These are phyloP conservation scores for Syzygium jambos DNA, from an alignment of 345 rosid genomes.

Conservation along the genomic window DNA sequence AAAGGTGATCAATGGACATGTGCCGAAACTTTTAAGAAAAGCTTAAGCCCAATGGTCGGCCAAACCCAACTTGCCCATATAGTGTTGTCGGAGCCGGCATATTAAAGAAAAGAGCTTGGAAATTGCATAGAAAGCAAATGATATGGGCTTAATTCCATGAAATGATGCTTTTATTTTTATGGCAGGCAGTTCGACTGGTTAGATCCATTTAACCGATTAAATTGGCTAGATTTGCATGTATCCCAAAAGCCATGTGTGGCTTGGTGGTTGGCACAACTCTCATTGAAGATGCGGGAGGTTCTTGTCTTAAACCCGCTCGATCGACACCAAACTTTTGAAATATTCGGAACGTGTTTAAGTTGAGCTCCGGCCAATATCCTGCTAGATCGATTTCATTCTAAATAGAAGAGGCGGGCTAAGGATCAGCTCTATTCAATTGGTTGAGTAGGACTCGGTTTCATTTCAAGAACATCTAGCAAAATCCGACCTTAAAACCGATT, in stretches of 20 bases:
- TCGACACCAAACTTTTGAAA: neutral
- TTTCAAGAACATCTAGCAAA: neutral
- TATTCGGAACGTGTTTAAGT: too few species aligned
- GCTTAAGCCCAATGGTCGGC: neutral
- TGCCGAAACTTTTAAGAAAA: neutral
- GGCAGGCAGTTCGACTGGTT: neutral
- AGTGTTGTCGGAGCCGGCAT: neutral
- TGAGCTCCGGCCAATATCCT: rapidly evolving
- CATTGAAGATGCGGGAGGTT: neutral
- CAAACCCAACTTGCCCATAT: neutral
- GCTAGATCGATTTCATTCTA: rapidly evolving
- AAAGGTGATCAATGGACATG: neutral
- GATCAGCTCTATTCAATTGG: neutral
- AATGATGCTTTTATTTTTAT: neutral
- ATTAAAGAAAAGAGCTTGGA: neutral
- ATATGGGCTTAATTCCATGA: neutral
- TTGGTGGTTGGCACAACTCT: neutral
- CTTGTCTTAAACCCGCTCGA: rapidly evolving
- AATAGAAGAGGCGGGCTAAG: rapidly evolving
- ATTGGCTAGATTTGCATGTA: neutral
- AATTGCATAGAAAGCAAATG: neutral
- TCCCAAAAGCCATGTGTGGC: neutral
- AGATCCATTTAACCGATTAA: neutral
- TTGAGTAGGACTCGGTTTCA: neutral
- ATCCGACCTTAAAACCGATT: rapidly evolving